Percentiles rank a stretch among this genome's conserved stretches.
phyloP scores from a whole-genome alignment of 805 yeast genomes.

The Sugiyamaella boreocaroliniensis region DNA sequence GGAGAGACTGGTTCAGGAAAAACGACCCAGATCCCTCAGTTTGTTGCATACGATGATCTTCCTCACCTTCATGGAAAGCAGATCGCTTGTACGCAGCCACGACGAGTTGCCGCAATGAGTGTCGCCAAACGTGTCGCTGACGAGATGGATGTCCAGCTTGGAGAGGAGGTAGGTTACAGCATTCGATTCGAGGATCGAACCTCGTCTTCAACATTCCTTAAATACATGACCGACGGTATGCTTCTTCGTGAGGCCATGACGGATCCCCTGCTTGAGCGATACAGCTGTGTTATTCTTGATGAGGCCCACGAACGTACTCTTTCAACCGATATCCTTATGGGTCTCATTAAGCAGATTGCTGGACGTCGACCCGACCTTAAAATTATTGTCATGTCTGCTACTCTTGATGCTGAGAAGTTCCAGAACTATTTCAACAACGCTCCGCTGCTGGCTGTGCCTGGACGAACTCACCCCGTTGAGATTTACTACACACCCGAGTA shows the following conservation, averaged over 20 bases:
- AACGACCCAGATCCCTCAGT: slow-evolving; percentile 97
- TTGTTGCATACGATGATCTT: slow-evolving; percentile 85
- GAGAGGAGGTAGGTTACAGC: slow-evolving; percentile 92
- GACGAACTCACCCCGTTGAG: slow-evolving; percentile 96
- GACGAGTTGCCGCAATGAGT: slow-evolving; percentile 98
- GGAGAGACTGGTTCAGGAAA: slow-evolving; percentile 99
- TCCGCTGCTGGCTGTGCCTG: slow-evolving; percentile 93
- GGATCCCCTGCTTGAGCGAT: slow-evolving; percentile 72
- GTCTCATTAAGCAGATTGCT: slow-evolving; percentile 77
- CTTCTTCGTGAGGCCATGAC: slow-evolving; percentile 94
- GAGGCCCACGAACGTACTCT: slow-evolving; percentile 98
- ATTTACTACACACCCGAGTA: slow-evolving; percentile 94
- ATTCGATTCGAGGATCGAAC: slow-evolving; percentile 92
- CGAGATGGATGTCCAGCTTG: slow-evolving; percentile 89
- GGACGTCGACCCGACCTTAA: slow-evolving; percentile 72
- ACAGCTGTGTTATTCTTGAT: slow-evolving; percentile 87
- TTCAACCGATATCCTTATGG: slow-evolving; percentile 96
- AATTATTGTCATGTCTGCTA: slow-evolving; percentile 94
- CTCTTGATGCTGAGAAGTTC: slow-evolving; percentile 93
- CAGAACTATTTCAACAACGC: slow-evolving; percentile 82
- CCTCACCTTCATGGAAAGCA: slow-evolving; percentile 78
- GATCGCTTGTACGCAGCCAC: slow-evolving; percentile 92
- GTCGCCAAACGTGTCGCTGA: slow-evolving; percentile 97
- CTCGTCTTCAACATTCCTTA: slow-evolving; percentile 68
- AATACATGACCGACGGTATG: slow-evolving; percentile 99